These are phyloP conservation scores for Fusarium lateritium DNA, from an alignment of 2,329 filamentous ascomycete species.

Conservation along the genomic window DNA sequence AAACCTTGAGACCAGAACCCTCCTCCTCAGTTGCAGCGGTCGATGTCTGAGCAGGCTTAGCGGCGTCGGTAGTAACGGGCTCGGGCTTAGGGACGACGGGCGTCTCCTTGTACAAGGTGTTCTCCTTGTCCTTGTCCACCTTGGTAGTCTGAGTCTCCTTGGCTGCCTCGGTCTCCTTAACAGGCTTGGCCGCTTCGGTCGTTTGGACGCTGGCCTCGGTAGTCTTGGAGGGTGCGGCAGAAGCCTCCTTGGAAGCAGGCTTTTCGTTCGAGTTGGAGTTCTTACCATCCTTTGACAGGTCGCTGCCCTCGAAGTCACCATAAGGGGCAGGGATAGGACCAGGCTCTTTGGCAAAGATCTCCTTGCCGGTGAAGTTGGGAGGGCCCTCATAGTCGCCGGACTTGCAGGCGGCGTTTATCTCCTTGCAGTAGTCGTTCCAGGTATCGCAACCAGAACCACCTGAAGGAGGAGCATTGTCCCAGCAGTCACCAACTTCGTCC, in stretches of 20 bases:
- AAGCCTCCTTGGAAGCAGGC: conserved; percentile 12
- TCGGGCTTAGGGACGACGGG: conserved; percentile 15
- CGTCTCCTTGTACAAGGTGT: conserved; percentile 29
- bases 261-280: conserved; percentile 28
- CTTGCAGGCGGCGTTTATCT: conserved; percentile 61
- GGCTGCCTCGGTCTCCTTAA: conserved; percentile 8
- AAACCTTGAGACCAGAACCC: conserved; percentile 49
- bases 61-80: conserved; percentile 19
- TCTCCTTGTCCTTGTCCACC: conserved; percentile 15
- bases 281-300: conserved; percentile 28
- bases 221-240: conserved; percentile 18
- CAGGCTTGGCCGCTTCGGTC: conserved; percentile 17
- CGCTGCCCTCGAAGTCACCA: conserved; percentile 42
- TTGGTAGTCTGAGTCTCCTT: conserved; percentile 28
- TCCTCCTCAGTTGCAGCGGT: conserved; percentile 17
- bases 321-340: conserved; percentile 55
- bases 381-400: conserved; percentile 63
- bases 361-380: conserved; percentile 58
- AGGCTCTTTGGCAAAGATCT: conserved; percentile 51
- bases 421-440: conserved; percentile 74
- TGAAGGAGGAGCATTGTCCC: conserved; percentile 69
- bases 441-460: conserved; percentile 71
- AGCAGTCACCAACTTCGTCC: conserved; percentile 73
- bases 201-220: conserved; percentile 22
- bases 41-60: conserved; percentile 37